Evolutionary conservation across 495 filamentous ascomycete genomes (phyloP).

Genomic region (Penicillium goetzii): DNA sequence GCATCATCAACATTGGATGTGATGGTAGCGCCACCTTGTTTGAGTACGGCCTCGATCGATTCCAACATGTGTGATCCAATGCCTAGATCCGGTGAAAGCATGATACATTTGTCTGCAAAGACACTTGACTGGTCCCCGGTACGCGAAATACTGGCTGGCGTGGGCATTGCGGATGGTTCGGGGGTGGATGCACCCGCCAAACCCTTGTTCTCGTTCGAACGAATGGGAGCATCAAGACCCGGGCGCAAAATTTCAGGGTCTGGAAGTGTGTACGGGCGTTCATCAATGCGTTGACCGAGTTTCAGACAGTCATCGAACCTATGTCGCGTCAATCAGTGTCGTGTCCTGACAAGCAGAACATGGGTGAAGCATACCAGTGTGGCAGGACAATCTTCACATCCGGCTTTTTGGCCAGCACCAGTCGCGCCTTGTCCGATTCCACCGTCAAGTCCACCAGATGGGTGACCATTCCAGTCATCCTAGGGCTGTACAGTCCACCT

Average conservation of each 20-base stretch:
- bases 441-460: conserved; percentile 85
- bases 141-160: conserved; percentile 42
- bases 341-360: background rate
- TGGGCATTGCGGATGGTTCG: conserved; percentile 58
- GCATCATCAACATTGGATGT: conserved; percentile 69
- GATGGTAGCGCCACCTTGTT: conserved; percentile 67
- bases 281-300: conserved; percentile 84
- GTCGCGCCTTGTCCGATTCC: conserved; percentile 71
- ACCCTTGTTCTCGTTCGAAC: conserved; percentile 57
- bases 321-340: conserved; percentile 10
- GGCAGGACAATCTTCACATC: conserved; percentile 86
- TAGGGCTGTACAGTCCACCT: conserved; percentile 76
- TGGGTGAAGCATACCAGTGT: conserved; percentile 69
- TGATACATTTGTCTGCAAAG: conserved; percentile 59
- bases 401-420: conserved; percentile 63
- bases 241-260: conserved; percentile 75
- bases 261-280: conserved; percentile 84
- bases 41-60: conserved; percentile 71
- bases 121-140: conserved; percentile 47
- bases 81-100: conserved; percentile 68
- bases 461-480: conserved; percentile 72
- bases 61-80: conserved; percentile 65
- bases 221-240: conserved; percentile 56
- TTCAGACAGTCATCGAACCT: conserved; percentile 98
- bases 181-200: conserved; percentile 76